Evolutionary conservation across 148 eudicot species (phyloP).

Genomic region (Diospyros lotus): DNA sequence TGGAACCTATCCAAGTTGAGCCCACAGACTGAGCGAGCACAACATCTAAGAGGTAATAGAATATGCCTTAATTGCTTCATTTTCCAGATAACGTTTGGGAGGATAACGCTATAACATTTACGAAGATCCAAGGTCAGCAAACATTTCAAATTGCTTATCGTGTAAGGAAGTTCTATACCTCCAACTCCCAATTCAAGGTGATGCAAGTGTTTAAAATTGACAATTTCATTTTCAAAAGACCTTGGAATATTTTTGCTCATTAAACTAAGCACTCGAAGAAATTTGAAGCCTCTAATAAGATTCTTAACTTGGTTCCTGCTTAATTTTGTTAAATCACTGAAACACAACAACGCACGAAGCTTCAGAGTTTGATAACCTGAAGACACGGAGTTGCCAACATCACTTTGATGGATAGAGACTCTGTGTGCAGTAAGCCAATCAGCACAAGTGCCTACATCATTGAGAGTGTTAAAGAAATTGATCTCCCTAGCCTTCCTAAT

Average conservation of each 20-base stretch:
- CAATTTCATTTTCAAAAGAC: conserved; percentile 8
- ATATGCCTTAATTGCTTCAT: conserved; percentile 6
- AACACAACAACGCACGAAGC: conserved; percentile 6
- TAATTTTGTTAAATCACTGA: neutral
- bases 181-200: neutral
- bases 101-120: neutral
- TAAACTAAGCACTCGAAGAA: neutral
- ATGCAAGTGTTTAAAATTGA: conserved; percentile 9
- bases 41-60: no score
- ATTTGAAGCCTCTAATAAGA: neutral
- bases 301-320: neutral
- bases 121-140: neutral
- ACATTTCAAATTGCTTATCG: conserved; percentile 4
- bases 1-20: neutral
- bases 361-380: neutral
- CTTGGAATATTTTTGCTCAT: neutral
- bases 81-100: neutral
- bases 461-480: conserved; percentile 4
- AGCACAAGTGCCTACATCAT: neutral
- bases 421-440: neutral
- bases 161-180: neutral
- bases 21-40: neutral
- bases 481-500: no score
- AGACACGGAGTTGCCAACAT: neutral
- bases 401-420: neutral